These are phyloP conservation scores for Hypoxylon cercidicola DNA, from an alignment of 495 filamentous ascomycete genomes.

Conservation along the genomic window DNA sequence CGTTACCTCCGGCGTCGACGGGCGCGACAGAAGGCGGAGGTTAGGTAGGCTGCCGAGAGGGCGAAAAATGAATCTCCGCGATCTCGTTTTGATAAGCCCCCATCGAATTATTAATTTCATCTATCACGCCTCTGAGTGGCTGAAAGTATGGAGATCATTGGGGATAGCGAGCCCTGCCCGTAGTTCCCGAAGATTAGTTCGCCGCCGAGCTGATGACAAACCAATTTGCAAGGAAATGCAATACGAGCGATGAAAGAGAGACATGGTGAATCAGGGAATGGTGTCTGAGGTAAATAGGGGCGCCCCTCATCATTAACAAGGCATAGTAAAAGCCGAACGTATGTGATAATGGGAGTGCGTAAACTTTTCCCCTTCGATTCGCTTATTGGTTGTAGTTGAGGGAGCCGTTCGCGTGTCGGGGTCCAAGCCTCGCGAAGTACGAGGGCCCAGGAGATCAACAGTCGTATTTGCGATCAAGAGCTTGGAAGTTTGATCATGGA, in stretches of 20 bases:
- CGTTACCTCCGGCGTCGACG: too few species aligned
- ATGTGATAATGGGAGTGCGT: too few species aligned
- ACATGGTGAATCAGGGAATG: too few species aligned
- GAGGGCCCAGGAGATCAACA: conserved; percentile 9
- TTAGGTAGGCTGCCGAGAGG: conserved; percentile 2
- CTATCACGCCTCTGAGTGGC: conserved; percentile 20
- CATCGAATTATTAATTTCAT: conserved; percentile 25
- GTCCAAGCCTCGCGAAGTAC: conserved; percentile 37
- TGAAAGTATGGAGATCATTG: conserved; percentile 5
- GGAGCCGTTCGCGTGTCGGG: conserved; percentile 8
- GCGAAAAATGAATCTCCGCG: conserved; percentile 29
- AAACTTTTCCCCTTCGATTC: background rate
- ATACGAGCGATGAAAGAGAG: too few species aligned
- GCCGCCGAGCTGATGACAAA: background rate
- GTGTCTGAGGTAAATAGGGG: too few species aligned
- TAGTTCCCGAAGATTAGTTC: conserved; percentile 31
- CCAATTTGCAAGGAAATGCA: too few species aligned
- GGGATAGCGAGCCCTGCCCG: conserved; percentile 10
- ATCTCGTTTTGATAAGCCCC: too few species aligned
- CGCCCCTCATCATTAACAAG: too few species aligned
- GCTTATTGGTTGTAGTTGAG: conserved; percentile 4
- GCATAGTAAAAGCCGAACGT: too few species aligned
- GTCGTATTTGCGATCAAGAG: background rate
- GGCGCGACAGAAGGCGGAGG: too few species aligned
- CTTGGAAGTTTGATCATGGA: background rate